Evolutionary conservation across 768 basidiomycete genomes (phyloP).

Genomic region (Cystofilobasidium capitatum): DNA sequence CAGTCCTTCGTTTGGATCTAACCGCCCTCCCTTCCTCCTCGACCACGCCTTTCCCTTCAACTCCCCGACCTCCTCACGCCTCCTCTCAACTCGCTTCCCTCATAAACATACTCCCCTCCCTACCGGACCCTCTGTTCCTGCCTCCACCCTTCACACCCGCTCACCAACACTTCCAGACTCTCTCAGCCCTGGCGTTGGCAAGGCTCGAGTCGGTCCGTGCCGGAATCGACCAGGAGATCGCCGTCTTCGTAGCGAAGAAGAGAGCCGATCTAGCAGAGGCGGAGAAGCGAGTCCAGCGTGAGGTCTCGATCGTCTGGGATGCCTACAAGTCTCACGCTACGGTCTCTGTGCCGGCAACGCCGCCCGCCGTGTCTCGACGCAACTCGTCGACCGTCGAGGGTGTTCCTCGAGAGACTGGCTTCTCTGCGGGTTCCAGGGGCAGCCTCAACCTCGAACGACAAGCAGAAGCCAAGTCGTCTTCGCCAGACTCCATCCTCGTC

Average conservation of each 20-base stretch:
- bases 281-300: neutral
- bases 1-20: neutral
- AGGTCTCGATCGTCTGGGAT: constrained; percentile 4
- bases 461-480: neutral
- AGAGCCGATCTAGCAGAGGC: neutral
- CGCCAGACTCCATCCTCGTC: neutral
- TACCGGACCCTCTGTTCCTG: constrained; percentile 1
- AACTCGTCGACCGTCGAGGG: neutral
- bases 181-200: neutral
- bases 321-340: neutral
- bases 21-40: neutral
- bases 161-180: neutral
- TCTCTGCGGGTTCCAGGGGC: neutral
- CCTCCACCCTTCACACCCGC: neutral
- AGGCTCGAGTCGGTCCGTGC: neutral
- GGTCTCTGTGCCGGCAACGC: neutral
- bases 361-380: neutral
- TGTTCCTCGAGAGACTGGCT: neutral
- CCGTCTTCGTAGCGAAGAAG: neutral
- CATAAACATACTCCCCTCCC: neutral
- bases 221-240: neutral
- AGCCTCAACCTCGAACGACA: neutral
- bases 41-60: neutral
- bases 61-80: neutral
- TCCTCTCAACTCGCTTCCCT: neutral